These are phyloP conservation scores for Lepidium africanum DNA, from an alignment of 345 rosid species.

Conservation along the genomic window DNA sequence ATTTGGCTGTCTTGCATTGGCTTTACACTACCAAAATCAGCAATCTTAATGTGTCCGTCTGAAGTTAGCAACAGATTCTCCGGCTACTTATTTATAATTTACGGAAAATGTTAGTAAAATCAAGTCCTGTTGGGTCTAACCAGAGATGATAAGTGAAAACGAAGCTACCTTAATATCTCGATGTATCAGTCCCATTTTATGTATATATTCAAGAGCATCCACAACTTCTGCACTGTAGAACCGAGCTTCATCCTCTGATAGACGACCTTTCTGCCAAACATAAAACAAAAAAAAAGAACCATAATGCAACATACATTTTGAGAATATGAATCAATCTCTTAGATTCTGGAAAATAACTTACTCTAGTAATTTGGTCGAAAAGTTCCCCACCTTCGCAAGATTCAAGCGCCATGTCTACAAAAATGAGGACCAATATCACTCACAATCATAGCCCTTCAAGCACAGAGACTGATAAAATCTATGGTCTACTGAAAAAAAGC, in stretches of 20 bases:
- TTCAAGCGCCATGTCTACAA: constrained; percentile 95
- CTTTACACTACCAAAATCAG: constrained; percentile 98
- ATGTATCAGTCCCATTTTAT: constrained; percentile 85
- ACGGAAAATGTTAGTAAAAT: constrained; percentile 3
- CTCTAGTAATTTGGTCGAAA: constrained; percentile 96
- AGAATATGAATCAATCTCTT: neutral
- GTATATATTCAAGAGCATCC: constrained; percentile 96
- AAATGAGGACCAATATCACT: constrained; percentile 26
- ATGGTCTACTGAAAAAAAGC: neutral
- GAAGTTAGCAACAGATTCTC: constrained; percentile 76
- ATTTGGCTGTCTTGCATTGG: constrained; percentile 90
- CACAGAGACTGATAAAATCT: neutral
- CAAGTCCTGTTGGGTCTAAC: neutral
- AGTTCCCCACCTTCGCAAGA: constrained; percentile 98
- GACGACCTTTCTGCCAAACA: constrained; percentile 59
- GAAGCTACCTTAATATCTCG: constrained; percentile 85
- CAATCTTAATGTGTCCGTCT: constrained; percentile 90
- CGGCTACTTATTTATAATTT: constrained; percentile 54
- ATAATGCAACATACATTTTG: neutral
- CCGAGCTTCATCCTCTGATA: constrained; percentile 85
- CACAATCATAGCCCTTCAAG: constrained; percentile 1
- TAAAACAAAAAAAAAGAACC: neutral
- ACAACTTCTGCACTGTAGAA: constrained; percentile 89
- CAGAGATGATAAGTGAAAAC: neutral
- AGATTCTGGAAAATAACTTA: constrained; percentile 33